A percentile compares a stretch with the other conserved stretches of the same genome.
phyloP scores from a whole-genome alignment of 495 filamentous ascomycete genomes.

The Penicillium paradoxum region DNA sequence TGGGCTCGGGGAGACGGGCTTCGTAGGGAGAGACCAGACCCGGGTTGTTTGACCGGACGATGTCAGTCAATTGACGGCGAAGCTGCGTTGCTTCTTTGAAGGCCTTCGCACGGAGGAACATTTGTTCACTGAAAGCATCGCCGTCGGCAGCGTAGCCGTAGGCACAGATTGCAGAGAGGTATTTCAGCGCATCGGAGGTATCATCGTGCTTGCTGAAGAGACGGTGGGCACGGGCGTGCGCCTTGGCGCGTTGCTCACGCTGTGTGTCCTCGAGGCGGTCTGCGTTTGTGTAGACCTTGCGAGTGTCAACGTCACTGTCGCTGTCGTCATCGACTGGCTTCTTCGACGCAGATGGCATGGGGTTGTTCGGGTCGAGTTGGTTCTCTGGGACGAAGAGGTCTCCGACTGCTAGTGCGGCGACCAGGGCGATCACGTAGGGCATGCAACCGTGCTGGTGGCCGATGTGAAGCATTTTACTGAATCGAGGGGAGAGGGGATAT shows the following conservation, averaged over 20 bases:
- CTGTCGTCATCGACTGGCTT: conserved; percentile 34
- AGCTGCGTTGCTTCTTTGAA: conserved; percentile 83
- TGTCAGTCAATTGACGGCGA: conserved; percentile 72
- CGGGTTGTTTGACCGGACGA: conserved; percentile 71
- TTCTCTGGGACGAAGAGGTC: conserved; percentile 85
- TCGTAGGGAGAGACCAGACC: conserved; percentile 56
- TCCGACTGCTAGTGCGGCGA: conserved; percentile 80
- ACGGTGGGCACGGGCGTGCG: conserved; percentile 70
- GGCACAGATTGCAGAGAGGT: conserved; percentile 75
- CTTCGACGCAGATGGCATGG: background rate
- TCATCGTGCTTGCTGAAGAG: conserved; percentile 77
- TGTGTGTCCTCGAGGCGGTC: conserved; percentile 64
- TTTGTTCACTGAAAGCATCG: conserved; percentile 68
- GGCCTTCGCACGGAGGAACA: conserved; percentile 80
- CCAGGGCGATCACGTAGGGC: conserved; percentile 81
- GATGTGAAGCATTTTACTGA: conserved; percentile 82
- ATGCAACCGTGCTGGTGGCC: conserved; percentile 80
- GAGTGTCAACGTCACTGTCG: conserved; percentile 9
- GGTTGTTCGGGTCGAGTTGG: conserved; percentile 56
- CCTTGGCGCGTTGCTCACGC: conserved; percentile 58
- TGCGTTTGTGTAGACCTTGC: conserved; percentile 55
- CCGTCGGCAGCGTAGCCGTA: conserved; percentile 71
- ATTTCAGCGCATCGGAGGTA: conserved; percentile 82
- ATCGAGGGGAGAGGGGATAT: conserved; percentile 86
- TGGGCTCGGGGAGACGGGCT: conserved; percentile 62